Evolutionary conservation across 2,329 filamentous ascomycete genomes (phyloP), one percentile per base, ranked within the genome.

Genomic region (Aspergillus clavatus): DNA sequence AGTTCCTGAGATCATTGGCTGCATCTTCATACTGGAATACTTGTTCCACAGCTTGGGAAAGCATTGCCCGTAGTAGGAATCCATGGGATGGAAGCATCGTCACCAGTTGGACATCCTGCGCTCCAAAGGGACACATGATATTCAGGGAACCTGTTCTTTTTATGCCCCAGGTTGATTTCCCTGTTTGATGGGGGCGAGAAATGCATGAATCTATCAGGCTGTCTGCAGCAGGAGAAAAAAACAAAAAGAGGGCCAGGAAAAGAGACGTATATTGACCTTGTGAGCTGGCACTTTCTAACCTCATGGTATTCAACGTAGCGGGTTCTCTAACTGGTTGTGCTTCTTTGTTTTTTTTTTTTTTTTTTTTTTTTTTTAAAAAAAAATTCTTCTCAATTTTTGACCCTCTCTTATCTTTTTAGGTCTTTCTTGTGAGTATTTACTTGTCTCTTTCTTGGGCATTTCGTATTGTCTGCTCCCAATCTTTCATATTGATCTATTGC

Each of bases 1-100:
- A 27, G 52, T 48, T 42, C 49, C 48, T 50, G 53, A 47, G 49
- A 47, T 59, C 52, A 64, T 65, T 62, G 60, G 60, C 48, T 47
- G 38, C 39, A 46, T 49, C 46, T 56, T 55, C 55, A 54, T 49
- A 52, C 51, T 59, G 56, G 48, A 24, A 54, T 55, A 48, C 48
- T 50, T 48, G 65, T 66, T 62, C 50, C 60, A 67, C 65, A 54
- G 54, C 51, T 37, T 47, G 47, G 40, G 50, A 48, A 45, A 45
- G 45, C 33, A 47, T 50, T 40, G 57, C 48, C 52, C 46, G 49
- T 51, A 54, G 54, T 54, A 51, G 48, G 54, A 43, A 35, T 35
- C 8, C n/a, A n/a, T n/a, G n/a, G 31, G 16, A 12, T 19, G 54
- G 54, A 49, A 50, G 50, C 48, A 45, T 40, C 48, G 40, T 26